These are phyloP conservation scores for Plasmodium knowlesi DNA, from an alignment of 169 alveolate genomes.

Conservation along the genomic window DNA sequence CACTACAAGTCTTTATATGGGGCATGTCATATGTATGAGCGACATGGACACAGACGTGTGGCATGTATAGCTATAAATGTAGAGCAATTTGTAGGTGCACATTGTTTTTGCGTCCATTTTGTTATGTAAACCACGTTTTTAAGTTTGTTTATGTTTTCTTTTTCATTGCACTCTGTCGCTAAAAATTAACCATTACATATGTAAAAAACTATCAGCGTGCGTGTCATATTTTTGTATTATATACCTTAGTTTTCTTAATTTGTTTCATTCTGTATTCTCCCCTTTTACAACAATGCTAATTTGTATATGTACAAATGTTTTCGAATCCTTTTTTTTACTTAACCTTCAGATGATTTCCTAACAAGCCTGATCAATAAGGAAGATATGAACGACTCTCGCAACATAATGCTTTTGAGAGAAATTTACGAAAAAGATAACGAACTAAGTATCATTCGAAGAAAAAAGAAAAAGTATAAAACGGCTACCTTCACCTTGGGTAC, in stretches of 20 bases:
- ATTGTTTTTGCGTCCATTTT: not conserved
- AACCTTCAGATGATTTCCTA: not conserved
- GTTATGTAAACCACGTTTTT: not conserved
- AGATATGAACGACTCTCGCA: conserved; percentile 16
- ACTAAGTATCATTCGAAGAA: conserved; percentile 17
- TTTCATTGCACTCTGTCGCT: not conserved
- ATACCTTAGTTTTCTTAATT: not conserved
- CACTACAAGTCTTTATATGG: not conserved
- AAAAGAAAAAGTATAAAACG: conserved; percentile 48
- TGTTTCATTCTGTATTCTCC: not conserved
- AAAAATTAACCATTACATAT: not conserved
- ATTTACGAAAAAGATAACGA: conserved; percentile 31
- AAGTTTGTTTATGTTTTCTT: not conserved
- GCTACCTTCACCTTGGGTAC: conserved; percentile 42
- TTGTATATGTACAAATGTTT: not conserved
- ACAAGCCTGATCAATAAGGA: not conserved
- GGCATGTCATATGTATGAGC: not conserved
- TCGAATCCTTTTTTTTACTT: not conserved
- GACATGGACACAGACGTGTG: not conserved
- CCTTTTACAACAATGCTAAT: not conserved
- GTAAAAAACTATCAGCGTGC: not conserved
- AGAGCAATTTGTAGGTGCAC: not conserved
- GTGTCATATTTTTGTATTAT: not conserved
- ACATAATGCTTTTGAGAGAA: conserved; percentile 40
- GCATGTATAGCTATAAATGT: not conserved